Percentiles rank a stretch among this genome's conserved stretches.
Evolutionary conservation across 257 asterid species (phyloP).

Genomic region (Penstemon davidsonii): DNA sequence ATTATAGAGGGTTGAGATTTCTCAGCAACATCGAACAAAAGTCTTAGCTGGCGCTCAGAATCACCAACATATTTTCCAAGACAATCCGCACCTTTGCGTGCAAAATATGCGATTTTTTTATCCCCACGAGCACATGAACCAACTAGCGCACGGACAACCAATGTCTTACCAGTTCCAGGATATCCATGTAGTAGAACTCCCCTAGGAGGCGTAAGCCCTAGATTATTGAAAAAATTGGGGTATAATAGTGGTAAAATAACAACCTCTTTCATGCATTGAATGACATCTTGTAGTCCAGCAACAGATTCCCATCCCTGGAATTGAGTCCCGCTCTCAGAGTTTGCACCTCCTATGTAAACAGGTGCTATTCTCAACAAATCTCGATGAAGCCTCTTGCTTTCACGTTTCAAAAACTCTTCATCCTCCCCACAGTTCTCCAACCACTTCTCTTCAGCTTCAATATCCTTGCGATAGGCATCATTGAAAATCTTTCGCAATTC

Average conservation of each 20-base stretch:
- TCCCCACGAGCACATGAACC: slow-evolving; percentile 99
- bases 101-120: slow-evolving; percentile 91
- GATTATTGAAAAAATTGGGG: slow-evolving; percentile 81
- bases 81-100: slow-evolving; percentile 99
- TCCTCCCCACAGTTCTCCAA: slow-evolving; percentile 98
- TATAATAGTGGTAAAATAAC: slow-evolving; percentile 89
- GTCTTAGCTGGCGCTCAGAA: slow-evolving; percentile 96
- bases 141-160: slow-evolving; percentile 95
- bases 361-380: slow-evolving; percentile 93
- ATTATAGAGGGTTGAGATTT: slow-evolving; percentile 98
- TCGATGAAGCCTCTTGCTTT: slow-evolving; percentile 96
- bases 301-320: slow-evolving; percentile 97
- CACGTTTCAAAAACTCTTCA: slow-evolving; percentile 97
- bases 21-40: slow-evolving; percentile 95
- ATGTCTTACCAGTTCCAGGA: slow-evolving; percentile 99
- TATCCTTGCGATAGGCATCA: slow-evolving; percentile 82
- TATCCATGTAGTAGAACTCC: slow-evolving; percentile 98
- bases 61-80: slow-evolving; percentile 99
- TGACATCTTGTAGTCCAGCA: slow-evolving; percentile 95
- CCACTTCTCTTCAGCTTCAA: slow-evolving; percentile 98
- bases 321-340: slow-evolving; percentile 44
- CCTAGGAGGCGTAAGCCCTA: slow-evolving; percentile 94
- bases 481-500: slow-evolving; percentile 73
- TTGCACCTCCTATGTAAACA: slow-evolving; percentile 83
- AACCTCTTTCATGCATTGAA: slow-evolving; percentile 98